phyloP scores from a whole-genome alignment of 805 yeast species.

The Saccharomycopsis schoenii region DNA sequence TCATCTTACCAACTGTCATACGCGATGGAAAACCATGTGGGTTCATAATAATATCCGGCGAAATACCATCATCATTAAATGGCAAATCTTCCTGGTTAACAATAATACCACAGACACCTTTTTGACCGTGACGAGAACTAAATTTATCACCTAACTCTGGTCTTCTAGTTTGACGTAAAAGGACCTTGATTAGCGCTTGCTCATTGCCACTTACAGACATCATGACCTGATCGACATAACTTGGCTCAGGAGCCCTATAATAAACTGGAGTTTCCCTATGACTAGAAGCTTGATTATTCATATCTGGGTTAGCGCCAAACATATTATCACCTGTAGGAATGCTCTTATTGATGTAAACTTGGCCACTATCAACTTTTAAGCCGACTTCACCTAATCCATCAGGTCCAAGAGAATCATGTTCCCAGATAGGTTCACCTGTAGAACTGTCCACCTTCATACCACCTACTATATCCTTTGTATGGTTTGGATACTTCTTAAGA shows the following conservation, averaged over 20 bases:
- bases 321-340: constrained; percentile 76
- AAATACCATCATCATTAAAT: constrained; percentile 82
- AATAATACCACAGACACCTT: constrained; percentile 98
- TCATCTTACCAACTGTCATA: constrained; percentile 99
- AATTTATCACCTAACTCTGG: constrained; percentile 98
- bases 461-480: constrained; percentile 81
- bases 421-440: constrained; percentile 70
- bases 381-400: constrained; percentile 98
- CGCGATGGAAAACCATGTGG: constrained; percentile 99
- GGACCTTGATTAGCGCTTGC: constrained; percentile 85
- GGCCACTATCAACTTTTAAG: constrained; percentile 80
- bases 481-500: constrained; percentile 86
- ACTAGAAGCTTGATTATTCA: constrained; percentile 32
- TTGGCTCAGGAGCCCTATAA: constrained; percentile 92
- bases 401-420: constrained; percentile 78
- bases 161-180: constrained; percentile 89
- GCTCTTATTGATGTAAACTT: constrained; percentile 85
- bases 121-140: constrained; percentile 96
- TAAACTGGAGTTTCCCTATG: constrained; percentile 87
- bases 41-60: constrained; percentile 95
- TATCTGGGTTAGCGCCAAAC: constrained; percentile 27
- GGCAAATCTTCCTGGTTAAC: constrained; percentile 97
- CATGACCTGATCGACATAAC: constrained; percentile 95
- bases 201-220: constrained; percentile 93
- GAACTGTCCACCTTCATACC: constrained; percentile 81